phyloP scores from a whole-genome alignment of 164 flowering plant species.

The Aristolochia fimbriata region DNA sequence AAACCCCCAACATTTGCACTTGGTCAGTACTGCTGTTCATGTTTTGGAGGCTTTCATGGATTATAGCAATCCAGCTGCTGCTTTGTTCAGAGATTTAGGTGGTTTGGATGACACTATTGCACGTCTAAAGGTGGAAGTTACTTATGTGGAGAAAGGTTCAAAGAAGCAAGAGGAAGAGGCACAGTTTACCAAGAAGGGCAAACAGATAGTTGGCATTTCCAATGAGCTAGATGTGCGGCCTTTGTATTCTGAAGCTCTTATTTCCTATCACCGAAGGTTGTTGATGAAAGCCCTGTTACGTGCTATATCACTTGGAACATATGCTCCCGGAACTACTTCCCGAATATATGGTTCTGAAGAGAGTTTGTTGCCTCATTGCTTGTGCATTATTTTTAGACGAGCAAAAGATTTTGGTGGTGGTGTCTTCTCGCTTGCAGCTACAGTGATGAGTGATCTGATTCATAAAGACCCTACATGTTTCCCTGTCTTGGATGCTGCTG shows the following conservation, averaged over 20 bases:
- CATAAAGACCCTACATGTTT: conserved; percentile 89
- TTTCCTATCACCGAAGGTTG: conserved; percentile 62
- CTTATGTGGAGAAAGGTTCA: conserved; percentile 44
- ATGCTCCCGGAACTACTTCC: conserved; percentile 74
- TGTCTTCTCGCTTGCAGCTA: conserved; percentile 85
- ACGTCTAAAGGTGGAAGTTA: conserved; percentile 70
- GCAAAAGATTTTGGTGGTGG: conserved; percentile 97
- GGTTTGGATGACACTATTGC: conserved; percentile 84
- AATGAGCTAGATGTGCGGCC: conserved; percentile 45
- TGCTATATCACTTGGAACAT: conserved; percentile 86
- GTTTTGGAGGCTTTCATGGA: conserved; percentile 91
- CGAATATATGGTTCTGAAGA: conserved; percentile 69
- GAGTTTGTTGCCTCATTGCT: conserved; percentile 70
- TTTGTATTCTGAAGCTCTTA: conserved; percentile 66
- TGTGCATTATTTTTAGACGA: conserved; percentile 58
- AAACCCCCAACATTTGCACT: conserved; percentile 77
- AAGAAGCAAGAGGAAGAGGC: conserved; percentile 41
- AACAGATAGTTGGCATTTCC: conserved; percentile 25
- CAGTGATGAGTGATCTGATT: conserved; percentile 91
- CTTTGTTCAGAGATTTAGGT: conserved; percentile 81
- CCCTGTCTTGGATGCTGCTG: conserved; percentile 68
- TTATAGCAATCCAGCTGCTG: conserved; percentile 85
- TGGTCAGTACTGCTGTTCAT: conserved; percentile 80
- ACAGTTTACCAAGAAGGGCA: conserved; percentile 25
- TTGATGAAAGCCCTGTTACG: conserved; percentile 81